Evolutionary conservation across 2,329 filamentous ascomycete genomes (phyloP), one percentile per base, ranked within the genome.

Genomic region (Scytalidium lignicola): DNA sequence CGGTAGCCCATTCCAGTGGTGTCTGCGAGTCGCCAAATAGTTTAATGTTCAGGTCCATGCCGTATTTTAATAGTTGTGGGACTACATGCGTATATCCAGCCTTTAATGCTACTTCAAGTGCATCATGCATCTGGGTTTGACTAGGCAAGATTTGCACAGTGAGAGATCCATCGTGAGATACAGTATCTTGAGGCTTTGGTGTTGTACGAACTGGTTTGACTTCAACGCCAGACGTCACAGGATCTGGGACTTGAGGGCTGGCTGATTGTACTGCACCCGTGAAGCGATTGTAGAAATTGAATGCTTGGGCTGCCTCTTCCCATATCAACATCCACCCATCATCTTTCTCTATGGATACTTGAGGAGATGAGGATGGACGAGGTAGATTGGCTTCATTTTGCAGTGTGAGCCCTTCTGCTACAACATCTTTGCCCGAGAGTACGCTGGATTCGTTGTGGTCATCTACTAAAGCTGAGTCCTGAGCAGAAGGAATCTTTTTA

Each of bases 241-340:
- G 23, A 26, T 72, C 70, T 4, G 84, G 78, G 3, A 92, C 73
- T 44, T 90, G 85, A 5, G 90, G 90, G 61, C 96, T 96, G 29
- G 92, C 86, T 86, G 90, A 93, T 62, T 93, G 90, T 48, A 82
- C 82, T 51, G 79, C 72, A 29, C 80, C 77, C 3, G 88, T 93
- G 65, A 87, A 84, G 57, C 84, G 82, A 65, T 95, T 96, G 74
- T 84, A 83, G 70, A 95, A 96, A 70, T 90, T 95, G 71, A 83
- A 95, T 4, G 82, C 76, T 55, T 85, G 78, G 1, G 78, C 75
- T 46, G 67, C 74, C 20, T 78, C 69, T 59, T 95, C 89, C 87
- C 88, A 95, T 51, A 87, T 75, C 29, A 82, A 83, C 51, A 87
- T 83, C 90, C 90, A 96, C 51, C 90, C 90, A 59, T 85, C 82